Evolutionary conservation across 2,329 filamentous ascomycete genomes (phyloP).

Genomic region (Aspergillus quadrilineatus): DNA sequence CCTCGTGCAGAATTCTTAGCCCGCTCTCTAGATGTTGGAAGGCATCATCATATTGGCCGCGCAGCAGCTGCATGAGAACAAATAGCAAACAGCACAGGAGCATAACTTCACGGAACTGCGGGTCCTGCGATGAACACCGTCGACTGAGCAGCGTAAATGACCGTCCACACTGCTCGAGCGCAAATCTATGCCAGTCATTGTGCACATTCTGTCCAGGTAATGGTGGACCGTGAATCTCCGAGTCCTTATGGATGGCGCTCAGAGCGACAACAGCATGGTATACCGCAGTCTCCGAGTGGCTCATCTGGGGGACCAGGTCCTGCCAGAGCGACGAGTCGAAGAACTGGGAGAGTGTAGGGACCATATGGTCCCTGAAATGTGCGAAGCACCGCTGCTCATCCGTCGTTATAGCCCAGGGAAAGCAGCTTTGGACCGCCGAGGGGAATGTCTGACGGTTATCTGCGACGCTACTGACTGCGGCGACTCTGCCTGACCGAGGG

Average conservation of each 20-base stretch:
- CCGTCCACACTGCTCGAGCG: slow-evolving; percentile 6
- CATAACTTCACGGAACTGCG: slow-evolving; percentile 4
- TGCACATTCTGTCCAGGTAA: slow-evolving; percentile 3
- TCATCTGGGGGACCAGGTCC: neutral
- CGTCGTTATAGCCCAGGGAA: slow-evolving; percentile 10
- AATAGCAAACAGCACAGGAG: slow-evolving; percentile 15
- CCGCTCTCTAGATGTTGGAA: slow-evolving; percentile 10
- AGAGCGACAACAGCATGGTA: slow-evolving; percentile 9
- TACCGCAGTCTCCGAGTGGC: slow-evolving; percentile 7
- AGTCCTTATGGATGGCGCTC: slow-evolving; percentile 6
- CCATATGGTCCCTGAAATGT: slow-evolving; percentile 17
- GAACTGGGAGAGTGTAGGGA: slow-evolving; percentile 17
- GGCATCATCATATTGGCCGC: slow-evolving; percentile 9
- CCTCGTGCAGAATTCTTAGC: slow-evolving; percentile 2
- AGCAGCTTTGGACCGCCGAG: neutral
- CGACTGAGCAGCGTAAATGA: slow-evolving; percentile 1
- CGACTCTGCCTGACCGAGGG: neutral
- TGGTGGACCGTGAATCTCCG: neutral
- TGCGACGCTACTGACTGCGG: too few species aligned
- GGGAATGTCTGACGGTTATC: neutral
- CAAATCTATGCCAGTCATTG: slow-evolving; percentile 9
- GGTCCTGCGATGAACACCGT: slow-evolving; percentile 7
- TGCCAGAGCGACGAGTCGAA: slow-evolving; percentile 18
- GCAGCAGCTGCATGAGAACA: slow-evolving; percentile 4
- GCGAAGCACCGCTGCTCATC: slow-evolving; percentile 23